Evolutionary conservation across 2,329 filamentous ascomycete genomes (phyloP), one percentile per base, ranked within the genome.

Genomic region (Aspergillus texensis): DNA sequence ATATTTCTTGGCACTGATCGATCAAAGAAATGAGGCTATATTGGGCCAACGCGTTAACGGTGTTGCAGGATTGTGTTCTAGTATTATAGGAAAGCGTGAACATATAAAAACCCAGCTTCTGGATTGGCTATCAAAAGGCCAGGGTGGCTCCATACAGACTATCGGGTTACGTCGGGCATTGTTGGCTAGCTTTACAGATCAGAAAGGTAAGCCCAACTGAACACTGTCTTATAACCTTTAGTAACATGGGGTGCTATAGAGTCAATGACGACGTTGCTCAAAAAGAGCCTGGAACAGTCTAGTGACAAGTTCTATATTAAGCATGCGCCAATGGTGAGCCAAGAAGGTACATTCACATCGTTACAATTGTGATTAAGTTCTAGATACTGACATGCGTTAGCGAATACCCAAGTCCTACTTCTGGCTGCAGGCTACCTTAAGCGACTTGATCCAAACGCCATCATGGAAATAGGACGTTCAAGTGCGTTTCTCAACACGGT

Each of bases 251-350:
- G 28, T 59, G 10, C 16, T 68, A 70, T 34, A 84, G 83, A 78
- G 32, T 78, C 67, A 19, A 62, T 80, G 24, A 69, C 62, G 21
- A 66, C 70, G 19, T 91, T 41, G 75, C 94, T 61, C 88, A 93
- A 70, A 30, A 92, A 88, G 72, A 86, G 84, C 56, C 80, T 97
- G 56, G 82, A 82, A 45, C 86, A 90, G 56, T 97, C 98, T 75
- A 92, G 92, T 1, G 94, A 97, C 70, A 88, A 91, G 57, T 81
- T 98, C 12, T 96, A 93, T 71, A 93, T 98, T 69, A 91, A 88
- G 62, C 93, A 98, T 77, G 87, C 91, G 0, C 89, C 94, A 6
- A 86, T 91, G n/a, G 74, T 95, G 45, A 91, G 94, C 72, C 95
- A 99, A 84, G 92, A 98, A 85, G 90, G 93, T 91, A 79, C 21